Percentiles rank a stretch among this genome's conserved stretches.
Evolutionary conservation across 2,329 filamentous ascomycete species (phyloP).

Genomic region (Lasiodiplodia sp.): DNA sequence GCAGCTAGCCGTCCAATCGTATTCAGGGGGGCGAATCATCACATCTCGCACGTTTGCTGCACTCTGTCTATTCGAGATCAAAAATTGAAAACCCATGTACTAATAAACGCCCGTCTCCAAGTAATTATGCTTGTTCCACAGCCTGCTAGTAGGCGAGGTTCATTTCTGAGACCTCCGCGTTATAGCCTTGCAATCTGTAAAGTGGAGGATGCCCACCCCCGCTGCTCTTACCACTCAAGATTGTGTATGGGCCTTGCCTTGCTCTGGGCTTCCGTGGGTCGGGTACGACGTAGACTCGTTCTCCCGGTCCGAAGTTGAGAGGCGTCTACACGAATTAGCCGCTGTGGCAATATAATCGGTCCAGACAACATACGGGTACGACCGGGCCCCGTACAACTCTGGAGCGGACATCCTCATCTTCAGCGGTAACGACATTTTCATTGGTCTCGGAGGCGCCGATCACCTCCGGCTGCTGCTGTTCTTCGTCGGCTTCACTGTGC

Average conservation of each 20-base stretch:
- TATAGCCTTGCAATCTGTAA: background rate
- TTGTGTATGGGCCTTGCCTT: slow-evolving; percentile 1
- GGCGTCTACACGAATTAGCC: background rate
- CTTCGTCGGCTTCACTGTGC: background rate
- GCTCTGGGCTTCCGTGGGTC: background rate
- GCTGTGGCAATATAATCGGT: background rate
- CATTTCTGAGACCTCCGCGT: background rate
- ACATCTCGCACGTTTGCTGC: background rate
- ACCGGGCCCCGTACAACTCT: background rate
- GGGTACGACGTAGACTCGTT: background rate
- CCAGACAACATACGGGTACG: background rate
- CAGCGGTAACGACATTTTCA: background rate
- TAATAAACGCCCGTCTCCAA: background rate
- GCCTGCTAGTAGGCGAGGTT: background rate
- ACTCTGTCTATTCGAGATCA: background rate
- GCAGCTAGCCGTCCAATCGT: background rate
- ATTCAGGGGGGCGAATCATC: background rate
- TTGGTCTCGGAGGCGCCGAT: slow-evolving; percentile 4
- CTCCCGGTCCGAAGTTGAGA: background rate
- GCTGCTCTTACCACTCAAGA: background rate
- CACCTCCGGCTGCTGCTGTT: background rate
- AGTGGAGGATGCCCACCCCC: background rate
- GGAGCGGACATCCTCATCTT: background rate
- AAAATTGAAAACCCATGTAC: background rate
- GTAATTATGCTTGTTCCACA: background rate